Evolutionary conservation across 2,329 filamentous ascomycete genomes (phyloP).

Genomic region (Phoma sp.): DNA sequence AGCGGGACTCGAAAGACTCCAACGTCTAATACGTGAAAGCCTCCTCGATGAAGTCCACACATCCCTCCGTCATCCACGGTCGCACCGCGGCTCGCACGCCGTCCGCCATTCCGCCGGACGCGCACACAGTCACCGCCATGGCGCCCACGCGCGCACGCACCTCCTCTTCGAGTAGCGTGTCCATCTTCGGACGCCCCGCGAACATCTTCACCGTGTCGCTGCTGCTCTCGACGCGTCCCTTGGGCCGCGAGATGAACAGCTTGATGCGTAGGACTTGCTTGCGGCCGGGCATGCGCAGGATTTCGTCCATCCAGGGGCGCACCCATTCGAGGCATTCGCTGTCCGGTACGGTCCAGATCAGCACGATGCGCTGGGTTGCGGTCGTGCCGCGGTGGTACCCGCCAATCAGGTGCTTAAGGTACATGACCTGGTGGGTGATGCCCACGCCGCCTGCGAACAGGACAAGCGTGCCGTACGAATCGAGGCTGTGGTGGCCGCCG

Average conservation of each 20-base stretch:
- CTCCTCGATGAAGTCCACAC: constrained; percentile 70
- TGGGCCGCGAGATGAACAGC: constrained; percentile 69
- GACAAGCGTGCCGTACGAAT: constrained; percentile 79
- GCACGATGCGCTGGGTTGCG: constrained; percentile 73
- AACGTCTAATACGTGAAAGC: constrained; percentile 69
- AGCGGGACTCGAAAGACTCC: neutral
- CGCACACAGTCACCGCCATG: constrained; percentile 68
- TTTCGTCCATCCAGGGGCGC: constrained; percentile 70
- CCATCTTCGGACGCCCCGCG: constrained; percentile 64
- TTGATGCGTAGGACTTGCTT: constrained; percentile 66
- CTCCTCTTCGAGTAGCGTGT: constrained; percentile 64
- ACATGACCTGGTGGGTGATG: constrained; percentile 80
- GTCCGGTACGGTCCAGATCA: constrained; percentile 81
- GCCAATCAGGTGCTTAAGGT: constrained; percentile 74
- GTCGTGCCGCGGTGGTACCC: constrained; percentile 74
- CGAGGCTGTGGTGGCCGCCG: constrained; percentile 72
- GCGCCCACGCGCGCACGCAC: constrained; percentile 64
- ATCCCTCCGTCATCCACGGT: constrained; percentile 59
- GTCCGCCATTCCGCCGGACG: constrained; percentile 69
- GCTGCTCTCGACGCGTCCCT: constrained; percentile 62
- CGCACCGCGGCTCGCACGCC: constrained; percentile 64
- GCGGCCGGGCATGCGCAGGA: constrained; percentile 65
- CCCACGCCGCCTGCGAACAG: constrained; percentile 83
- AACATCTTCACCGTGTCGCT: constrained; percentile 68
- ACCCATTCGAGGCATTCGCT: constrained; percentile 71